Evolutionary conservation across 371 early-diverging fungal genomes (phyloP), one percentile per base, ranked within the genome.

Genomic region (Basidiobolus meristosporus): DNA sequence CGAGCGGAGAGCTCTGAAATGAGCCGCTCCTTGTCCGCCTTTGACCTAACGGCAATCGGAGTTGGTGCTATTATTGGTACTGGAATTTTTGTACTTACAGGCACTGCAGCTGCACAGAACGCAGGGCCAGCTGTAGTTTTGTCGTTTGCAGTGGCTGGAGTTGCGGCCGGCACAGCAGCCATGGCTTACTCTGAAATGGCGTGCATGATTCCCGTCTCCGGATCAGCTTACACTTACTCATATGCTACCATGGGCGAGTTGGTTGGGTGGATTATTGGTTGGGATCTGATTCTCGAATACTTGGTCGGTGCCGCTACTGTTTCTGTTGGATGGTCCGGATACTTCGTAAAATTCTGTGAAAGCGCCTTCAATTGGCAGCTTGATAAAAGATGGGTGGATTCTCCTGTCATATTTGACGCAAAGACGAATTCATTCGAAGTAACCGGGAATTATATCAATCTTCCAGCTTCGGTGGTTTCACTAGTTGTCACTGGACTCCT

Each of bases 171-270:
- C 2, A 63, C 80, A 42, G 76, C 83, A 2, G 82, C 79, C 0
- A 53, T 85, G 4, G 74, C 74, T 38, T 86, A 84, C 48, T 69
- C 81, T 18, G 87, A 86, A 54, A 56, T 84, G 59, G 73, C 85
- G 0, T 69, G 79, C 12, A 75, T 76, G 76, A 74, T 86, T 30
- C 87, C 87, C 2, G 70, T 82, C 9, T 63, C 82, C 16, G 86
- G 86, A 12, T 82, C 83, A 0, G 77, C 82, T 7, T 86, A 82
- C 46, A 77, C 85, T 0, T 84, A 79, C 42, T 66, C 81, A 7
- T 84, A 83, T 42, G 80, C 83, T 2, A 79, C 82, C 0, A 63
- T 84, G 59, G 87, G 87, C 17, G 85, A 86, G 59, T 58, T 82
- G 34, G 49, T 81, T n/a, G 83, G 70, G 1, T 86, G 82, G 82